These are phyloP conservation scores for Telfairia occidentalis DNA, from an alignment of 331 rosid species.

Conservation along the genomic window DNA sequence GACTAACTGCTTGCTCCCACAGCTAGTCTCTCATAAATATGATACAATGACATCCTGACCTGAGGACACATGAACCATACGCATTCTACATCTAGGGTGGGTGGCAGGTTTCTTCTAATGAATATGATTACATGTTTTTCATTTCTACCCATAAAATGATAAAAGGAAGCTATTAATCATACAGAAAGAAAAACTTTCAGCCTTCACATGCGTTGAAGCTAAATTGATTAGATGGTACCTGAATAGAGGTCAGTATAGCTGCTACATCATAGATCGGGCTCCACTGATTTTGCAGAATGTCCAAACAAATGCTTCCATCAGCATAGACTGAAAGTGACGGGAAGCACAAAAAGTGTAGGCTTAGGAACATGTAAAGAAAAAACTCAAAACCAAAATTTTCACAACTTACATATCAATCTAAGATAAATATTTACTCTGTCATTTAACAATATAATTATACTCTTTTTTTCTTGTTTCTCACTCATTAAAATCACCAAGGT, in stretches of 20 bases:
- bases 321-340: conserved; percentile 56
- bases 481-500: neutral
- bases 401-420: neutral
- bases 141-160: neutral
- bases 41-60: neutral
- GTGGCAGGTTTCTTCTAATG: neutral
- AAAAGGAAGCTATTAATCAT: neutral
- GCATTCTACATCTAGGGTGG: neutral
- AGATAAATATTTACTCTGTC: neutral
- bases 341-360: neutral
- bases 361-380: neutral
- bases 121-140: neutral
- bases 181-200: neutral
- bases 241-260: conserved; percentile 93
- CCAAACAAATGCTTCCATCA: conserved; percentile 96
- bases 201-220: neutral
- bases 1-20: neutral
- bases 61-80: neutral
- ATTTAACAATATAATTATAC: neutral
- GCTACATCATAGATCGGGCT: conserved; percentile 97
- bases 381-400: neutral
- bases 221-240: conserved; percentile 38
- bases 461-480: neutral
- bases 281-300: conserved; percentile 93
- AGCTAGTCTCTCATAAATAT: neutral